phyloP scores from a whole-genome alignment of 1,284 basidiomycete genomes.

The Lentinula novae-zelandiae region DNA sequence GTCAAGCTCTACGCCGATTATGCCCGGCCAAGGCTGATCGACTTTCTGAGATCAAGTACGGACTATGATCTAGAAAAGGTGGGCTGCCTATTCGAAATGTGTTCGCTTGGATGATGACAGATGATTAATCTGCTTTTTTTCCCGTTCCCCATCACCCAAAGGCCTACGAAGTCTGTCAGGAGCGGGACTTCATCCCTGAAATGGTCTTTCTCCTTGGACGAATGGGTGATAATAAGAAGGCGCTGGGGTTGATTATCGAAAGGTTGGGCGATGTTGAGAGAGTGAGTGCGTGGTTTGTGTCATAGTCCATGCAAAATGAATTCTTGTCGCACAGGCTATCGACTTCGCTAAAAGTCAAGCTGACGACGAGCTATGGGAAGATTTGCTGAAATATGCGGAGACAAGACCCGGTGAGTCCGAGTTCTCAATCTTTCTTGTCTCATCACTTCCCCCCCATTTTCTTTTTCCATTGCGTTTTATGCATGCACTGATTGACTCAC shows the following conservation, averaged over 20 bases:
- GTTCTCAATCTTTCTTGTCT: neutral
- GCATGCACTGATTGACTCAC: neutral
- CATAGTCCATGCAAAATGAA: neutral
- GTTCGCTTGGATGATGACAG: neutral
- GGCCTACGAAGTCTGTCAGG: constrained; percentile 88
- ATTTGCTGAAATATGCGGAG: constrained; percentile 91
- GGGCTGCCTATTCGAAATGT: constrained; percentile 12
- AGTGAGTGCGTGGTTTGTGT: constrained; percentile 37
- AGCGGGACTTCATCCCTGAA: constrained; percentile 86
- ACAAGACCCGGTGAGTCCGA: constrained; percentile 70
- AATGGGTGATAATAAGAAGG: constrained; percentile 97
- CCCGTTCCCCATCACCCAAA: constrained; percentile 24
- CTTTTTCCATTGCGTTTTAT: neutral
- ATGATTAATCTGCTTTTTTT: neutral
- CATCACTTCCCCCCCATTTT: neutral
- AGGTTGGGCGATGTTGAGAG: constrained; percentile 89
- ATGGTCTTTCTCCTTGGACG: constrained; percentile 97
- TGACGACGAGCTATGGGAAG: constrained; percentile 98
- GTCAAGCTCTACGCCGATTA: constrained; percentile 92
- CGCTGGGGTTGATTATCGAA: constrained; percentile 93
- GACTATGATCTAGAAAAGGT: constrained; percentile 91
- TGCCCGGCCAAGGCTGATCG: constrained; percentile 75
- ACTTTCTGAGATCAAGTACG: constrained; percentile 88
- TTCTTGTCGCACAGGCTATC: constrained; percentile 64
- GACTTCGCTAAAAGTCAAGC: constrained; percentile 98